Conservation (phyloP, 805 yeast species). For the Brettanomyces bruxellensis region DNA sequence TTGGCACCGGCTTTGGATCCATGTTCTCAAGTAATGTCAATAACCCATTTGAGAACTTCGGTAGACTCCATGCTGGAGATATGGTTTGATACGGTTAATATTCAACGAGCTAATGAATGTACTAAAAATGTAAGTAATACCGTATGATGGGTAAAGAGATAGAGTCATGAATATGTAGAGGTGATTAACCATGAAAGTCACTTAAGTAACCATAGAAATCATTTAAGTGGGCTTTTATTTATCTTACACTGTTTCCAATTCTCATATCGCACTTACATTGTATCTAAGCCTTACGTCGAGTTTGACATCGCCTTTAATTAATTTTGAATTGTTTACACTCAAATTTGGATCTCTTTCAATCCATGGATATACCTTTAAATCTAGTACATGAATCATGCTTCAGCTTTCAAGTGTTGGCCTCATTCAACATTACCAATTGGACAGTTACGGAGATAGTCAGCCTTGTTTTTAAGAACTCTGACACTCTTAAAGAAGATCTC, state of each 20-base stretch:
- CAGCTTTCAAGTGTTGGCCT: neutral
- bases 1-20: neutral
- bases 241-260: too few species aligned
- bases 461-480: constrained; percentile 77
- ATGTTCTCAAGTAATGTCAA: too few species aligned
- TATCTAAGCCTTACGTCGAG: too few species aligned
- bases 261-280: too few species aligned
- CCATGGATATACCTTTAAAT: neutral
- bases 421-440: constrained; percentile 45
- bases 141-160: too few species aligned
- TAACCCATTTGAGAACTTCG: neutral
- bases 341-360: neutral
- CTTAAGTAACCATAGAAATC: too few species aligned
- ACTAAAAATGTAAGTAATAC: neutral
- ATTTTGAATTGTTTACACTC: neutral
- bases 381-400: neutral
- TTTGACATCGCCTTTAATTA: too few species aligned
- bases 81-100: neutral
- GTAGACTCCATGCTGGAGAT: neutral
- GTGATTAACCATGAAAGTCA: too few species aligned
- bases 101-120: neutral
- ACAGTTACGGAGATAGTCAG: constrained; percentile 67
- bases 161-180: too few species aligned
- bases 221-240: too few species aligned
- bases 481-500: constrained; percentile 91